These are phyloP conservation scores for Capsicum rhomboideum DNA, from an alignment of 257 asterid genomes.

Conservation along the genomic window DNA sequence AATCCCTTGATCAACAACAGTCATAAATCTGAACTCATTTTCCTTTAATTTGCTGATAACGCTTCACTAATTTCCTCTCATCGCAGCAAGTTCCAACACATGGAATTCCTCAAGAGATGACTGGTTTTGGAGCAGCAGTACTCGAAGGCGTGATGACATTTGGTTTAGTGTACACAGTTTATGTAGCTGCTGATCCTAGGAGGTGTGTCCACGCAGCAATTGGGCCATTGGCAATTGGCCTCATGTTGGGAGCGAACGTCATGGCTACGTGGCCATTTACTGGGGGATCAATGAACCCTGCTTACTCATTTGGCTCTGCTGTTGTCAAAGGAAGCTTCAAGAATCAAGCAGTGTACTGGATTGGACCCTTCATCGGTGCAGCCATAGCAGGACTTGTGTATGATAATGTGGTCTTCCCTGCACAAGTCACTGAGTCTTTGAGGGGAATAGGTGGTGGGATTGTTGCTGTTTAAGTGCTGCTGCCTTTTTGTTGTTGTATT, in stretches of 20 bases:
- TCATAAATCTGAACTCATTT: not conserved
- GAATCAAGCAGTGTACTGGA: constrained; percentile 81
- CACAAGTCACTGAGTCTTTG: constrained; percentile 22
- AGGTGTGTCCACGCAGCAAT: constrained; percentile 39
- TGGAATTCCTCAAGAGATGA: constrained; percentile 61
- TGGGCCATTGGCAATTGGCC: constrained; percentile 68
- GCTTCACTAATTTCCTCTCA: not conserved
- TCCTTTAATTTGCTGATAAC: not conserved
- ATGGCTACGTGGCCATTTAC: constrained; percentile 77
- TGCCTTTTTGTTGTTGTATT: not conserved
- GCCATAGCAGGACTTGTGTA: constrained; percentile 55
- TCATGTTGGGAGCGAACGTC: constrained; percentile 62
- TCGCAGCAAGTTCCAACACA: constrained; percentile 43
- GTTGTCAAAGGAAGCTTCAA: constrained; percentile 56
- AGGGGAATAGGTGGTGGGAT: constrained; percentile 32
- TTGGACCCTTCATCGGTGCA: constrained; percentile 79
- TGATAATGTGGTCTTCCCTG: constrained; percentile 65
- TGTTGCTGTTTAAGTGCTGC: constrained; percentile 2
- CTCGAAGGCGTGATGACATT: constrained; percentile 77
- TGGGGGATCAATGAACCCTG: constrained; percentile 90
- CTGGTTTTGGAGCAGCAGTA: constrained; percentile 77
- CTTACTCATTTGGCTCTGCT: constrained; percentile 63
- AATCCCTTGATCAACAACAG: not conserved
- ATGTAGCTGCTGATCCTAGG: constrained; percentile 51
- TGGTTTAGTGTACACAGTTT: constrained; percentile 58